Percentiles rank a stretch among this genome's conserved stretches.
Evolutionary conservation across 1,284 basidiomycete genomes (phyloP).

Genomic region (Ganoderma sinense): DNA sequence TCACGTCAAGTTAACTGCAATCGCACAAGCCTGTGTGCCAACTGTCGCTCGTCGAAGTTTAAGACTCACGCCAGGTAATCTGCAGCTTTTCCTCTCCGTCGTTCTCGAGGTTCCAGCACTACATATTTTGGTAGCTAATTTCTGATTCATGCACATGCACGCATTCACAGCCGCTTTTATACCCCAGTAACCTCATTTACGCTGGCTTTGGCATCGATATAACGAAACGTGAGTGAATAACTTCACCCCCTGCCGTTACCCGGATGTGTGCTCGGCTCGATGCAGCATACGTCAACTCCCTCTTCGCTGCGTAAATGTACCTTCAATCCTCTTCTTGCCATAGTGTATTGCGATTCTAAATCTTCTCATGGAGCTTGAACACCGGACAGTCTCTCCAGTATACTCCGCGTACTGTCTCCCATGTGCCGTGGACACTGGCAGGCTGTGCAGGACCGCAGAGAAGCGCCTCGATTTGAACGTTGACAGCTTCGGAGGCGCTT

Average conservation of each 20-base stretch:
- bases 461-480: too few relatives aligned
- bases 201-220: slow-evolving; percentile 13
- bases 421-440: too few relatives aligned
- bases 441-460: too few relatives aligned
- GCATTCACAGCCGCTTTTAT: slow-evolving; percentile 11
- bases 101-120: not conserved
- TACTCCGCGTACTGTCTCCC: too few relatives aligned
- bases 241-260: not conserved
- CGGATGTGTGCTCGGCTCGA: not conserved
- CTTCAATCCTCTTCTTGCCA: not conserved
- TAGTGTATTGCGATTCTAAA: not conserved
- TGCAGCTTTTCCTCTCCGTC: not conserved
- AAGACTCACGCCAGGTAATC: not conserved
- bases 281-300: not conserved
- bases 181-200: slow-evolving; percentile 16
- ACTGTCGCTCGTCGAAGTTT: not conserved
- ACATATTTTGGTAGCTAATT: not conserved
- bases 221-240: not conserved
- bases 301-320: not conserved
- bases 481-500: too few relatives aligned
- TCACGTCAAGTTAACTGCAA: not conserved
- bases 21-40: not conserved
- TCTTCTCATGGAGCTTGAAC: not conserved
- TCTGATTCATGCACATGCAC: not conserved
- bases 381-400: not conserved